A percentile compares a stretch with the other conserved stretches of the same genome.
Evolutionary conservation across 495 filamentous ascomycete species (phyloP).

Genomic region (Geoglossum glabrum): DNA sequence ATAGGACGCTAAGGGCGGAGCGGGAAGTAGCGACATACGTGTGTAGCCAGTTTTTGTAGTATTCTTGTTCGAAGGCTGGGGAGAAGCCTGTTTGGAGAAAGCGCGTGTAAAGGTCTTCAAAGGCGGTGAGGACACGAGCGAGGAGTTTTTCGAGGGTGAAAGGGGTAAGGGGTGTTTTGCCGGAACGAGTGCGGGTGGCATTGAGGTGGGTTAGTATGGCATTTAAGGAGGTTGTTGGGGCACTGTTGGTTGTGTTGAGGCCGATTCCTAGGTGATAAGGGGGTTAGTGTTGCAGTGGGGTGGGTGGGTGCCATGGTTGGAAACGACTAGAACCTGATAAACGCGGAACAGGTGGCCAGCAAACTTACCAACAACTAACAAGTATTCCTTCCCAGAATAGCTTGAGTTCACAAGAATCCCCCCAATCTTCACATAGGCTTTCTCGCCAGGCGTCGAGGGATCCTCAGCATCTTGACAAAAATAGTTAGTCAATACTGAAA

Average conservation of each 20-base stretch:
- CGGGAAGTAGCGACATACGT: conserved; percentile 16
- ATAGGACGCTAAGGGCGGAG: background rate
- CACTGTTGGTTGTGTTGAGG: conserved; percentile 67
- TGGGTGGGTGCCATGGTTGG: background rate
- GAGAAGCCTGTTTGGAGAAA: conserved; percentile 61
- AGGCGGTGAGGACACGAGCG: conserved; percentile 57
- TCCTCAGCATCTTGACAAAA: conserved; percentile 47
- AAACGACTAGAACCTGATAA: no score
- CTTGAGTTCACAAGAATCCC: conserved; percentile 85
- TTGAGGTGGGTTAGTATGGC: conserved; percentile 32
- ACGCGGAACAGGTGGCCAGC: background rate
- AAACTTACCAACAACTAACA: conserved; percentile 40
- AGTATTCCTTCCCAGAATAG: conserved; percentile 57
- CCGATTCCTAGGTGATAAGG: conserved; percentile 41
- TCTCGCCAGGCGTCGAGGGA: conserved; percentile 36
- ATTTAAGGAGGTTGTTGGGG: conserved; percentile 73
- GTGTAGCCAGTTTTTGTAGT: conserved; percentile 83
- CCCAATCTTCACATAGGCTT: conserved; percentile 71
- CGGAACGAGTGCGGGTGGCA: background rate
- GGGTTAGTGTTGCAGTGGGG: background rate
- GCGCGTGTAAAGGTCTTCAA: conserved; percentile 55
- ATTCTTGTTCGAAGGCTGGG: conserved; percentile 45
- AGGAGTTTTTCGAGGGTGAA: conserved; percentile 67
- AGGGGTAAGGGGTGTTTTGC: conserved; percentile 19
- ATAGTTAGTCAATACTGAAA: background rate